Percentiles rank a stretch among this genome's conserved stretches.
Conservation (phyloP, 495 filamentous ascomycete genomes). For the Tuber indicum region DNA sequence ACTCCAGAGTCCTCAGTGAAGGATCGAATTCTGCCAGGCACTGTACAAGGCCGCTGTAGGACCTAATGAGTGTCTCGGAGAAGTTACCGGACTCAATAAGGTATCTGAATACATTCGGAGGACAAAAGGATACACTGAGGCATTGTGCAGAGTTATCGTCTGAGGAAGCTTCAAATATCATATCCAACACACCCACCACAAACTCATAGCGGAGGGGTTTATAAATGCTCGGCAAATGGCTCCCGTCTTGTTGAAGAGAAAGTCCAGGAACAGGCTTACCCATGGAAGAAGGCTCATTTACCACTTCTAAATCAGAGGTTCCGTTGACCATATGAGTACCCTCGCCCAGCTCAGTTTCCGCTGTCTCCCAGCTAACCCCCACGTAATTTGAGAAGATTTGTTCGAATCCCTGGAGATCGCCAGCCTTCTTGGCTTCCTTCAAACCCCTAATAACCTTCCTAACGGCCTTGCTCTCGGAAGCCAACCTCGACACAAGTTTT, state of each 20-base stretch:
- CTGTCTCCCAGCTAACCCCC: slow-evolving; percentile 10
- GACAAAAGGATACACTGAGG: slow-evolving; percentile 30
- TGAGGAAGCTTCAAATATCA: slow-evolving; percentile 27
- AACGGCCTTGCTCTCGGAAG: slow-evolving; percentile 15
- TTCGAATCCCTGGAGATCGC: slow-evolving; percentile 26
- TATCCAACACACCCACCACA: slow-evolving; percentile 25
- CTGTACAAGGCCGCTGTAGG: slow-evolving; percentile 27
- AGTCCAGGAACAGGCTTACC: not conserved
- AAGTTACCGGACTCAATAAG: slow-evolving; percentile 40
- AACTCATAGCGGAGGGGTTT: slow-evolving; percentile 31
- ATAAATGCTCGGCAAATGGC: slow-evolving; percentile 2
- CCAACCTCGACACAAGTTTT: slow-evolving; percentile 11
- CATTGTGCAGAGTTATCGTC: slow-evolving; percentile 4
- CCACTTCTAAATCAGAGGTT: not conserved
- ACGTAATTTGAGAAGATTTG: slow-evolving; percentile 25
- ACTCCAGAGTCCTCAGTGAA: slow-evolving; percentile 30
- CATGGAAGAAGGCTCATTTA: not conserved
- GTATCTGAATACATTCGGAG: slow-evolving; percentile 34
- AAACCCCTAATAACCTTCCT: slow-evolving; percentile 12
- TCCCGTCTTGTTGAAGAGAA: not conserved
- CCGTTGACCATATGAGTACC: slow-evolving; percentile 31
- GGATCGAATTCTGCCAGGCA: slow-evolving; percentile 29
- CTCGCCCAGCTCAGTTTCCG: not conserved
- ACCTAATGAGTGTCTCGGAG: slow-evolving; percentile 26
- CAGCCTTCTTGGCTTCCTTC: slow-evolving; percentile 11